These are phyloP conservation scores for Suhomyces xylopsoci DNA, from an alignment of 805 yeast species.

Conservation along the genomic window DNA sequence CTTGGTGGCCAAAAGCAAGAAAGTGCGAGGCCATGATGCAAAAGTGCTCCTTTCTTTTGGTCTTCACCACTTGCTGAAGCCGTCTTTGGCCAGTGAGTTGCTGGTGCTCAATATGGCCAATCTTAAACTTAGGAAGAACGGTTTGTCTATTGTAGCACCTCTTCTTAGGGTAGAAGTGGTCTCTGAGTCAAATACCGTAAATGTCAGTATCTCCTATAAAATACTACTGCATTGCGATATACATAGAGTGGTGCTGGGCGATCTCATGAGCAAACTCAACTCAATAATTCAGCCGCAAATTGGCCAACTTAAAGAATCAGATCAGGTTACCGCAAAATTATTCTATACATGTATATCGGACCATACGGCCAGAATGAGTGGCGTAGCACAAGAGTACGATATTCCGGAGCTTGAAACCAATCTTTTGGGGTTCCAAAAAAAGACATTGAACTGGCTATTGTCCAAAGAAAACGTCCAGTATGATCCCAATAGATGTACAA, in stretches of 20 bases:
- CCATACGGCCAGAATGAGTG: conserved; percentile 32
- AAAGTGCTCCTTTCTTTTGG: conserved; percentile 13
- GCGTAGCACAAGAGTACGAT: conserved; percentile 19
- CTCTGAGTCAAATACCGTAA: conserved; percentile 8
- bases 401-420: conserved; percentile 44
- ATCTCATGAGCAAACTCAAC: conserved; percentile 13
- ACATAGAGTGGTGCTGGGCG: conserved; percentile 16
- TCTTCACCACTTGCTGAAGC: conserved; percentile 1
- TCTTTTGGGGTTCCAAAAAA: conserved; percentile 50
- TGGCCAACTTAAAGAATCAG: not conserved
- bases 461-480: conserved; percentile 45
- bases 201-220: conserved; percentile 11
- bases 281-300: not conserved
- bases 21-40: conserved; percentile 8
- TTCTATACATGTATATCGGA: conserved; percentile 53
- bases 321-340: conserved; percentile 24
- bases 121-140: conserved; percentile 10
- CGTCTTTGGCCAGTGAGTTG: conserved; percentile 12
- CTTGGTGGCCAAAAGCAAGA: conserved; percentile 8
- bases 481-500: conserved; percentile 22
- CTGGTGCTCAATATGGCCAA: conserved; percentile 10
- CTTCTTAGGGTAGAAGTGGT: conserved; percentile 11
- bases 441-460: conserved; percentile 57
- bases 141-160: conserved; percentile 6
- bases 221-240: conserved; percentile 17